A percentile compares a stretch with the other conserved stretches of the same genome.
phyloP scores from a whole-genome alignment of 371 early-diverging fungal species.

The Mortierella sp. region DNA sequence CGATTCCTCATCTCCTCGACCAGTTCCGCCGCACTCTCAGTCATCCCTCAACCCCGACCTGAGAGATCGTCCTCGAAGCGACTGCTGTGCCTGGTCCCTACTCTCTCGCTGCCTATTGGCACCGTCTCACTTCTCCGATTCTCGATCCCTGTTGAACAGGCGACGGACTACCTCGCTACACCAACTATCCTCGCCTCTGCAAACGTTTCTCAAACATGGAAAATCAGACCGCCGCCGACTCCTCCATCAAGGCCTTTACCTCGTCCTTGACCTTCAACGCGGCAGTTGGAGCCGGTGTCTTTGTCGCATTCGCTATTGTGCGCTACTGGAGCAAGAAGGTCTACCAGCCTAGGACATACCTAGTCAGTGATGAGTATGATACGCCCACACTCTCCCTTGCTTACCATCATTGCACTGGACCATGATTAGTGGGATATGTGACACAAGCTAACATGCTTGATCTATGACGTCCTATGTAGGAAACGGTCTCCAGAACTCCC shows the following conservation, averaged over 20 bases:
- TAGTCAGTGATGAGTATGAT: slow-evolving; percentile 67
- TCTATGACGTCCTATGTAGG: slow-evolving; percentile 37
- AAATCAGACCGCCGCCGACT: slow-evolving; percentile 30
- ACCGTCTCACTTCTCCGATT: too few species aligned
- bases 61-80: too few species aligned
- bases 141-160: too few species aligned
- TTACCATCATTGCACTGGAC: background rate
- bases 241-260: slow-evolving; percentile 66
- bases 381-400: background rate
- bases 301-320: slow-evolving; percentile 68
- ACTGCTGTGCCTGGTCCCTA: too few species aligned
- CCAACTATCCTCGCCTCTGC: too few species aligned
- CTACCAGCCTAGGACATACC: slow-evolving; percentile 78
- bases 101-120: too few species aligned
- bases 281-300: slow-evolving; percentile 63
- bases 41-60: background rate
- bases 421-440: background rate
- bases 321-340: slow-evolving; percentile 70
- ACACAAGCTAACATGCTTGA: background rate
- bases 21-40: background rate
- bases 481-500: slow-evolving; percentile 69
- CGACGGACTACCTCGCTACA: too few species aligned
- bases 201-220: background rate
- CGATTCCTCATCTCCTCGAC: background rate
- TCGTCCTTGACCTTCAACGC: slow-evolving; percentile 77